Evolutionary conservation across 257 asterid species (phyloP).

Genomic region (Coffea canephora): DNA sequence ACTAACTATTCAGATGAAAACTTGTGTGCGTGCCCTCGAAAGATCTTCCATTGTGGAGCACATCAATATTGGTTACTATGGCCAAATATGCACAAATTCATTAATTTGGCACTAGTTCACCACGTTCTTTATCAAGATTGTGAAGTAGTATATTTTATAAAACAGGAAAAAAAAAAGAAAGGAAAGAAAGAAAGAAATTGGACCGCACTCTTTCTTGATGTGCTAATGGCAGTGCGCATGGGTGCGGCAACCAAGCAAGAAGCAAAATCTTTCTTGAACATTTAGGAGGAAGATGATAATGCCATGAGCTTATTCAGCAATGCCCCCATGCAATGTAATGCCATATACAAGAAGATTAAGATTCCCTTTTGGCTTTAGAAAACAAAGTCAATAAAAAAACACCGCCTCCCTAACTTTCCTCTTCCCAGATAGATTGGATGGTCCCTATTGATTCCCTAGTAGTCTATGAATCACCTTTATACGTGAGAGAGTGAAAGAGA

Average conservation of each 20-base stretch:
- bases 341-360: neutral
- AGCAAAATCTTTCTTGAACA: neutral
- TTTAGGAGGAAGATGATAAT: neutral
- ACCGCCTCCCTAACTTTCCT: conserved; percentile 1
- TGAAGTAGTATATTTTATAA: too few relatives aligned
- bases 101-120: neutral
- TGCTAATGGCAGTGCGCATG: neutral
- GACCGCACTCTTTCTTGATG: neutral
- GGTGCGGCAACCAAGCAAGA: neutral
- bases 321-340: neutral
- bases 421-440: conserved; percentile 27
- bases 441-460: conserved; percentile 23
- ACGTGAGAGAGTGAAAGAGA: conserved; percentile 9
- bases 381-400: conserved; percentile 12
- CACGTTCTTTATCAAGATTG: too few relatives aligned
- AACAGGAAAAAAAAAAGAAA: neutral
- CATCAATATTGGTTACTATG: too few relatives aligned
- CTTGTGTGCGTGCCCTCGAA: neutral
- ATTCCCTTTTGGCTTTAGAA: neutral
- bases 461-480: conserved; percentile 28
- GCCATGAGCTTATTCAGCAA: neutral
- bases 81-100: neutral
- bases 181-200: neutral
- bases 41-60: neutral
- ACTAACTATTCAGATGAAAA: conserved; percentile 7